Evolutionary conservation across 495 filamentous ascomycete genomes (phyloP).

Genomic region (Entonaema liquescens): DNA sequence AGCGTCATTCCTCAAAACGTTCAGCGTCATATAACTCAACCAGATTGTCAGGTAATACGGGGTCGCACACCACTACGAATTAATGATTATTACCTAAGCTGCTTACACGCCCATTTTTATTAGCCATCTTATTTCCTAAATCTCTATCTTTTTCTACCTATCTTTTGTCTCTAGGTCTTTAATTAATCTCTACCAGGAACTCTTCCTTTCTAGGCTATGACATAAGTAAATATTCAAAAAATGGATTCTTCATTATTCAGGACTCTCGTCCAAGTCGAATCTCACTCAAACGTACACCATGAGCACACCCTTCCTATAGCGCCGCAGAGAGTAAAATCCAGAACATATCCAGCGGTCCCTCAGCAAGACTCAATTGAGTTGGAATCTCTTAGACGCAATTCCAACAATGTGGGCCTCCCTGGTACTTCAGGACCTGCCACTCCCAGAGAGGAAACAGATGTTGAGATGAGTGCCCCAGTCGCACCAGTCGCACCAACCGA

Average conservation of each 20-base stretch:
- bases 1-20: conserved; percentile 27
- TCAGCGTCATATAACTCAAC: conserved; percentile 10
- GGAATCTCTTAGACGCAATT: conserved; percentile 30
- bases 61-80: conserved; percentile 1
- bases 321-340: conserved; percentile 48
- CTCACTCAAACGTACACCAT: conserved; percentile 26
- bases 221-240: conserved; percentile 20
- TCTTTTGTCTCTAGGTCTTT: background rate
- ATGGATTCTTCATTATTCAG: conserved; percentile 43
- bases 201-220: conserved; percentile 8
- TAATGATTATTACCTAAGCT: conserved; percentile 4
- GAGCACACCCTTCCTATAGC: conserved; percentile 39
- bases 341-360: conserved; percentile 53
- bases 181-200: background rate
- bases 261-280: conserved; percentile 46
- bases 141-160: background rate
- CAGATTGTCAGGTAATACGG: conserved; percentile 1
- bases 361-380: conserved; percentile 49
- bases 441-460: conserved; percentile 56
- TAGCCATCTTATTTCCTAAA: background rate
- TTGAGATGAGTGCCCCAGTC: conserved; percentile 63
- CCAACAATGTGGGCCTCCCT: conserved; percentile 34
- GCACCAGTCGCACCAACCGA: conserved; percentile 50
- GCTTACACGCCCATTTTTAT: background rate
- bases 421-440: conserved; percentile 43